phyloP scores from a whole-genome alignment of 2,329 filamentous ascomycete species.

The Graphium sp. region DNA sequence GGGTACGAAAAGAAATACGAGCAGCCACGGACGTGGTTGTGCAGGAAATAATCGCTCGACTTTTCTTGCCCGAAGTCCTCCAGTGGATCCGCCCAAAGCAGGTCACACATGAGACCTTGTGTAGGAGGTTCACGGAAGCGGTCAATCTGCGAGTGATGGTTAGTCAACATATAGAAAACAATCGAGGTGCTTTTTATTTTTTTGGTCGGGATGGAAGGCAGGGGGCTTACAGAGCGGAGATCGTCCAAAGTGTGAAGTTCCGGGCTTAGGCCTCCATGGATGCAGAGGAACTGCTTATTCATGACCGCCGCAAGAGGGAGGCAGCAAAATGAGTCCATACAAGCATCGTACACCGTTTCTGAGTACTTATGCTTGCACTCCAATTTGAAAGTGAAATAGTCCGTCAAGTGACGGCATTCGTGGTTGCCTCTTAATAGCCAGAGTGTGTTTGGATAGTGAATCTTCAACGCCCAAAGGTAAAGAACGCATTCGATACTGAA shows the following conservation, averaged over 20 bases:
- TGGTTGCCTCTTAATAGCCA: conserved; percentile 97
- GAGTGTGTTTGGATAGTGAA: conserved; percentile 94
- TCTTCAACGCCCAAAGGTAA: conserved; percentile 96
- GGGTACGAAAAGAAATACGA: conserved; percentile 99
- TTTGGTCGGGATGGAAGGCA: neutral
- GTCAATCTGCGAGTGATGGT: conserved; percentile 50
- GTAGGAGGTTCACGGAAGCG: conserved; percentile 95
- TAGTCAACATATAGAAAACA: conserved; percentile 6
- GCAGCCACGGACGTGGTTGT: conserved; percentile 96
- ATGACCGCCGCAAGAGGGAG: conserved; percentile 90
- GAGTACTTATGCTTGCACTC: conserved; percentile 99
- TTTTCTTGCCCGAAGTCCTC: conserved; percentile 99
- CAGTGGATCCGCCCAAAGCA: conserved; percentile 93
- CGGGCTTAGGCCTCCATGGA: conserved; percentile 89
- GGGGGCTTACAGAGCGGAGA: conserved; percentile 51
- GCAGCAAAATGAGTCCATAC: conserved; percentile 95
- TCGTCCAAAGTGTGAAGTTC: conserved; percentile 94
- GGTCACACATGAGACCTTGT: conserved; percentile 97
- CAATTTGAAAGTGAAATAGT: conserved; percentile 99
- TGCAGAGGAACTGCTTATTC: conserved; percentile 99
- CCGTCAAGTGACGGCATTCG: conserved; percentile 95
- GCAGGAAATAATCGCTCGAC: conserved; percentile 90
- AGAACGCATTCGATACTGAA: conserved; percentile 99
- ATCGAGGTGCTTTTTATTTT: neutral
- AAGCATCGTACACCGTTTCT: conserved; percentile 88